These are phyloP conservation scores for Ulota crispa DNA, from an alignment of 225 moss, liverwort and hornwort species.

Conservation along the genomic window DNA sequence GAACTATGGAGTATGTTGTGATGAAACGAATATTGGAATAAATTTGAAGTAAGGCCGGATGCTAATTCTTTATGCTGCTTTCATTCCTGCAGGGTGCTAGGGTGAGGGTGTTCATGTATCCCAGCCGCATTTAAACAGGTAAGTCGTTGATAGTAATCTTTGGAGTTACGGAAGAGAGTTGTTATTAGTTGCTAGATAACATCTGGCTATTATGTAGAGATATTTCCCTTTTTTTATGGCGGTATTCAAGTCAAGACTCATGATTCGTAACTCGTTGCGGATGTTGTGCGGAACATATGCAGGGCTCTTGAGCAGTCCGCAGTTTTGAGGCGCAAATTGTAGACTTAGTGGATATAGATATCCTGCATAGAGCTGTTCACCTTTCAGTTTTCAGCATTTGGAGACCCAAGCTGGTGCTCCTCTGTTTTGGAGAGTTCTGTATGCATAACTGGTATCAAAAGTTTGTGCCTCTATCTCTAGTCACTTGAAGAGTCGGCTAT, in stretches of 20 bases:
- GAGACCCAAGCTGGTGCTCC: slow-evolving; percentile 6
- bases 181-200: background rate
- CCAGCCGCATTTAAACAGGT: slow-evolving; percentile 78
- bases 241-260: background rate
- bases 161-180: background rate
- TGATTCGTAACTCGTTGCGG: background rate
- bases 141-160: background rate
- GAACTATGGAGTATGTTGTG: background rate
- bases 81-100: slow-evolving; percentile 61
- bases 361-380: slow-evolving; percentile 4
- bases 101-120: slow-evolving; percentile 90
- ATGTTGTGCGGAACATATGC: background rate
- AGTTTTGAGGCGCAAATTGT: slow-evolving; percentile 13
- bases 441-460: background rate
- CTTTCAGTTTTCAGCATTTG: background rate
- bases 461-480: background rate
- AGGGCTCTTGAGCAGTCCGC: slow-evolving; percentile 25
- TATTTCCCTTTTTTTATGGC: background rate
- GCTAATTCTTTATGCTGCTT: background rate
- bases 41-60: background rate
- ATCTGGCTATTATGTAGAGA: background rate
- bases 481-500: background rate
- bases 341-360: slow-evolving; percentile 17
- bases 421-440: slow-evolving; percentile 16
- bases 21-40: background rate